These are phyloP conservation scores for Chondrus crispus DNA, from an alignment of 23 red algal genomes.

Conservation along the genomic window DNA sequence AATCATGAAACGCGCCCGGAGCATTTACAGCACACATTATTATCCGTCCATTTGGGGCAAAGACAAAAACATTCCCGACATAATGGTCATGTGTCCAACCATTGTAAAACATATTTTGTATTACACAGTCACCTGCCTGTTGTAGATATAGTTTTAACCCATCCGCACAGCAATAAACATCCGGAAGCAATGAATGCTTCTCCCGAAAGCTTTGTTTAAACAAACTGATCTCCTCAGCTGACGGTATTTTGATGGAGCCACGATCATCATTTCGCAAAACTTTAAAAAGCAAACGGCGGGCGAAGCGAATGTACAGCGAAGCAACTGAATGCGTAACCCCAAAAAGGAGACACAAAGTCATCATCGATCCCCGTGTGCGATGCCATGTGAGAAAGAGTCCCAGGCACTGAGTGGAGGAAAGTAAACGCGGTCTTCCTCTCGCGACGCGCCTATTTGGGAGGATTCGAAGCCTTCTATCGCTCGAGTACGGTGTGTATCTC, in stretches of 20 bases:
- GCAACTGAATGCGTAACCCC: background rate
- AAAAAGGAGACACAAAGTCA: constrained; percentile 29
- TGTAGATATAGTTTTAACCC: background rate
- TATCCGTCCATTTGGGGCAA: background rate
- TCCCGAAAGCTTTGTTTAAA: background rate
- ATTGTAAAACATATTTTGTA: constrained; percentile 8
- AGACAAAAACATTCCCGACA: constrained; percentile 10
- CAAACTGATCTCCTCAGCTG: background rate
- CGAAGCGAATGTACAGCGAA: constrained; percentile 18
- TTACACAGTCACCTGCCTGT: background rate
- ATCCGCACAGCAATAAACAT: background rate
- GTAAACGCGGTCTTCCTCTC: background rate
- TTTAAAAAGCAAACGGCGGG: background rate
- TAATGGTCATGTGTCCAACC: background rate
- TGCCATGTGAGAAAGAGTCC: background rate
- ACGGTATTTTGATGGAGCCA: background rate
- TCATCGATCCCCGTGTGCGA: background rate
- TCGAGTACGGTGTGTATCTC: background rate
- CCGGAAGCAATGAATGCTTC: background rate
- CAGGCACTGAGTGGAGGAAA: background rate
- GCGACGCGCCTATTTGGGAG: background rate
- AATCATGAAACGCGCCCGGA: background rate
- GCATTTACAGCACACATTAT: constrained; percentile 4
- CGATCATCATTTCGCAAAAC: background rate
- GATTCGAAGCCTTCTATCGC: background rate